Conservation (phyloP, 306 rosid genomes). For the Gillenia trifoliata region DNA sequence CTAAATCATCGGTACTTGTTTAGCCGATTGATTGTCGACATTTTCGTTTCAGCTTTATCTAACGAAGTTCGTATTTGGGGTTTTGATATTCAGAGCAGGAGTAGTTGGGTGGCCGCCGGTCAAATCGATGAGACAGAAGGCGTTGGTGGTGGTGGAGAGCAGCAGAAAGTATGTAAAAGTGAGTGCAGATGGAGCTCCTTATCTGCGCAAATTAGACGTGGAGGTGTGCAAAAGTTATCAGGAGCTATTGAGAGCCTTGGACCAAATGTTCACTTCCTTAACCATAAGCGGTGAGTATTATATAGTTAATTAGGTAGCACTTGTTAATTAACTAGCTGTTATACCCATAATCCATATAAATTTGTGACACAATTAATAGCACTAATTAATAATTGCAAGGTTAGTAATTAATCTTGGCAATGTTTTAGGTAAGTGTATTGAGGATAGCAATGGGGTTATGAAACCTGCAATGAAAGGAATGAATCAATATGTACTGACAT, state of each 20-base stretch:
- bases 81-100: constrained; percentile 4
- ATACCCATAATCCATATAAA: neutral
- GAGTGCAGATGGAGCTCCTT: constrained; percentile 30
- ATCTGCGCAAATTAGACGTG: constrained; percentile 22
- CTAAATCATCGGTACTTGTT: neutral
- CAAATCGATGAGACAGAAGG: constrained; percentile 21
- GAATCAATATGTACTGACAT: constrained; percentile 17
- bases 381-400: neutral
- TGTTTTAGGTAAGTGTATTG: neutral
- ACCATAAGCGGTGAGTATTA: constrained; percentile 6
- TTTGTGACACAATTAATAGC: neutral
- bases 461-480: constrained; percentile 21
- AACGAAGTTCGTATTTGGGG: neutral
- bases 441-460: constrained; percentile 5
- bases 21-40: neutral
- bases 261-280: constrained; percentile 21
- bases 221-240: constrained; percentile 19
- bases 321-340: neutral
- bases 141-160: neutral
- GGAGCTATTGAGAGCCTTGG: constrained; percentile 18
- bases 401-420: neutral
- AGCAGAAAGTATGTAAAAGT: constrained; percentile 24
- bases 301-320: neutral
- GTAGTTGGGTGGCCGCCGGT: constrained; percentile 37
- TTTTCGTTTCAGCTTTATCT: neutral